Conservation (phyloP, 768 basidiomycete genomes). For the Tubosaeta sp. region DNA sequence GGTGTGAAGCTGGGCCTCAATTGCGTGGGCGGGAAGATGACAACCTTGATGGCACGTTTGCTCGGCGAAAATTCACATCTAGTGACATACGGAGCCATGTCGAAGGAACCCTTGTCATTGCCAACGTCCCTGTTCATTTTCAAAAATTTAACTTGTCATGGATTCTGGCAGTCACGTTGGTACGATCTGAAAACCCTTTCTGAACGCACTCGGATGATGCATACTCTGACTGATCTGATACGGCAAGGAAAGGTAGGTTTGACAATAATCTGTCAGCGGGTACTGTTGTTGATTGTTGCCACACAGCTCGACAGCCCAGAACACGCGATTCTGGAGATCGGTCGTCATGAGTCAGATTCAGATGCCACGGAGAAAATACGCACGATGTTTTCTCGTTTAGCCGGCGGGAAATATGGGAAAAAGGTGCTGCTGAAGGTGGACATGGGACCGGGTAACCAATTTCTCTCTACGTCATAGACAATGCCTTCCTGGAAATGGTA, state of each 20-base stretch:
- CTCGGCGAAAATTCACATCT: constrained; percentile 67
- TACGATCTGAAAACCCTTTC: constrained; percentile 45
- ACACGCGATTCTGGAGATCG: constrained; percentile 63
- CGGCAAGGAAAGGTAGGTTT: constrained; percentile 46
- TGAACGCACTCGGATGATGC: constrained; percentile 51
- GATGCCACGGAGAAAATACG: constrained; percentile 32
- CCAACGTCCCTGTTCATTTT: constrained; percentile 83
- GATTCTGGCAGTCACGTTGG: constrained; percentile 80
- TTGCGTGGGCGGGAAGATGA: constrained; percentile 63
- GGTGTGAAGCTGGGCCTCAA: constrained; percentile 48
- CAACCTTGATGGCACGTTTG: constrained; percentile 63
- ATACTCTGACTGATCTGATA: constrained; percentile 50
- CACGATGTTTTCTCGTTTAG: constrained; percentile 31
- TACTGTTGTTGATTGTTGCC: not conserved
- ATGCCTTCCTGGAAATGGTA: not conserved
- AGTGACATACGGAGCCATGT: constrained; percentile 90
- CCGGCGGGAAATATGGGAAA: constrained; percentile 41
- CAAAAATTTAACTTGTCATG: constrained; percentile 70
- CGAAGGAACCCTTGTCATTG: constrained; percentile 71
- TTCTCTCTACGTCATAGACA: not conserved
- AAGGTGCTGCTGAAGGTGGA: constrained; percentile 45
- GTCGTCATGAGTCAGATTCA: constrained; percentile 34
- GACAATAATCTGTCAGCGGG: not conserved
- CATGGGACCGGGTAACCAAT: constrained; percentile 14
- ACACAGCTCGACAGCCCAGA: constrained; percentile 61